A percentile compares a stretch with the other conserved stretches of the same genome.
Evolutionary conservation across 106 monocot genomes (phyloP).

Genomic region (Hemerocallis citrina): DNA sequence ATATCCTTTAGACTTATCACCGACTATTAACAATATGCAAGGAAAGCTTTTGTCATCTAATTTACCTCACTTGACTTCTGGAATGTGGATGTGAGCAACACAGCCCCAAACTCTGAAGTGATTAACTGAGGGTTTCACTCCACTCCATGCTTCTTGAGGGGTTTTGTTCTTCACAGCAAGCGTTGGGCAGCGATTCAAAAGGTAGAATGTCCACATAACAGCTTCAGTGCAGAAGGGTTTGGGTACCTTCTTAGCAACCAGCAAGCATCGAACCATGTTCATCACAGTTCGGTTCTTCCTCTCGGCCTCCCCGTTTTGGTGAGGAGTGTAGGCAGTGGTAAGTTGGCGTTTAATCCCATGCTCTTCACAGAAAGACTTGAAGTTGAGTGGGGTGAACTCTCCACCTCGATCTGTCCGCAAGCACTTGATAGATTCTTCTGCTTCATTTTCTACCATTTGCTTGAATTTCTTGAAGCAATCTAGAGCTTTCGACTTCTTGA

Average conservation of each 20-base stretch:
- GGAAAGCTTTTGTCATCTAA: background rate
- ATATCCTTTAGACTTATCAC: background rate
- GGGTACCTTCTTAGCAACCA: background rate
- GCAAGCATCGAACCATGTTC: conserved; percentile 6
- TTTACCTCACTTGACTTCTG: background rate
- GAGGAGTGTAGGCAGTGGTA: background rate
- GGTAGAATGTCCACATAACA: conserved; percentile 2
- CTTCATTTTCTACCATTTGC: background rate
- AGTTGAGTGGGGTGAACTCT: background rate
- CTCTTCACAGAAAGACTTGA: background rate
- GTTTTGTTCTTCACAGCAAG: conserved; percentile 1
- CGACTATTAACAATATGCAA: background rate
- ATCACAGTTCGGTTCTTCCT: conserved; percentile 2
- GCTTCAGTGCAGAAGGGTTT: conserved; percentile 2
- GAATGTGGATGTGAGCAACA: background rate
- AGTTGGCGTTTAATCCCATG: background rate
- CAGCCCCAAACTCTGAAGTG: background rate
- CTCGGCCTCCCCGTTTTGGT: background rate
- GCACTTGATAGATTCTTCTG: background rate
- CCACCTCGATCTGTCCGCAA: conserved; percentile 4
- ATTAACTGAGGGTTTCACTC: background rate
- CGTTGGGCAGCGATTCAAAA: conserved; percentile 2
- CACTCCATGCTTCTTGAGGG: conserved; percentile 1
- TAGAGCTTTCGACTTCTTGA: background rate
- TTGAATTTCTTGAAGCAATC: background rate